Conservation (phyloP, 306 rosid genomes). For the Inga laurina region DNA sequence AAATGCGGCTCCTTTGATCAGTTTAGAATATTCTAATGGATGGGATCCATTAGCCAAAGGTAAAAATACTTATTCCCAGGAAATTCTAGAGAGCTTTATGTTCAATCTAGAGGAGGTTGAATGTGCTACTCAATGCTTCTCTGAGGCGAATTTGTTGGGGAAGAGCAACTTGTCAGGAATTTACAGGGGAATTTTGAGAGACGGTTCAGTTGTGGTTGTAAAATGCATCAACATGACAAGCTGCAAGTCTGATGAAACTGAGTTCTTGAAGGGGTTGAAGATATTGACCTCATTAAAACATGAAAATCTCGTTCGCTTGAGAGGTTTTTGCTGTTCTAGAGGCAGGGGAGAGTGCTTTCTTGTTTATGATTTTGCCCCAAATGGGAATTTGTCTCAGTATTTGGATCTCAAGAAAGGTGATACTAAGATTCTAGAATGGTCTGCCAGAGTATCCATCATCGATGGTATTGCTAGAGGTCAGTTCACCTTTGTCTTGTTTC, state of each 20-base stretch:
- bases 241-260: slow-evolving; percentile 81
- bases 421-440: slow-evolving; percentile 67
- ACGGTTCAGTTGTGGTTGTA: slow-evolving; percentile 70
- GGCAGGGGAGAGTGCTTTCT: slow-evolving; percentile 84
- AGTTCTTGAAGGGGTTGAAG: slow-evolving; percentile 84
- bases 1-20: slow-evolving; percentile 66
- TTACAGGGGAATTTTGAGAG: slow-evolving; percentile 70
- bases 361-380: slow-evolving; percentile 62
- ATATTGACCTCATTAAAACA: slow-evolving; percentile 64
- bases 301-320: slow-evolving; percentile 69
- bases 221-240: slow-evolving; percentile 78
- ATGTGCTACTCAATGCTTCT: slow-evolving; percentile 76
- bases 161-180: slow-evolving; percentile 58
- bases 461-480: slow-evolving; percentile 81
- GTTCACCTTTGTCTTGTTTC: slow-evolving; percentile 20
- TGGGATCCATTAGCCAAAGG: slow-evolving; percentile 86
- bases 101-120: slow-evolving; percentile 87
- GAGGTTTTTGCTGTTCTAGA: slow-evolving; percentile 92
- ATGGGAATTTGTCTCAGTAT: slow-evolving; percentile 63
- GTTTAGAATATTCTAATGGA: slow-evolving; percentile 80
- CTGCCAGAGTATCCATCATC: slow-evolving; percentile 75
- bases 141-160: slow-evolving; percentile 64
- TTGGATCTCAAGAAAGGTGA: slow-evolving; percentile 55
- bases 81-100: slow-evolving; percentile 47
- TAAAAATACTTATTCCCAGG: slow-evolving; percentile 48